Percentiles rank a stretch among this genome's conserved stretches.
These are phyloP conservation scores for Coleophoma eucalyptorum DNA, from an alignment of 2,329 filamentous ascomycete species.

Conservation along the genomic window DNA sequence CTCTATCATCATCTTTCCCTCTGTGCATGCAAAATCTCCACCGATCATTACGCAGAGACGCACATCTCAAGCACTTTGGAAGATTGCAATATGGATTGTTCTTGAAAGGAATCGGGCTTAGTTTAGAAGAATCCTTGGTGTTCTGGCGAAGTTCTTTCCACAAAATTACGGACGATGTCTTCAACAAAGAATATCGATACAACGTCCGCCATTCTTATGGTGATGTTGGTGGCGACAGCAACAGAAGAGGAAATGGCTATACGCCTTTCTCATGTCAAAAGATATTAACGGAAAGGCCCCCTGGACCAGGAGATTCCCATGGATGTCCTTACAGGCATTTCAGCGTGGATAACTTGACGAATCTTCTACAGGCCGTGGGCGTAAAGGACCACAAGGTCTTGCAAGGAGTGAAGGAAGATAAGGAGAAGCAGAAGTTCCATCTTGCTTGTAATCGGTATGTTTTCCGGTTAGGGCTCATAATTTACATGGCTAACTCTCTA, in stretches of 20 bases:
- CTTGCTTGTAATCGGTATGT: slow-evolving; percentile 86
- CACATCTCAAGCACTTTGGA: slow-evolving; percentile 89
- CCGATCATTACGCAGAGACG: slow-evolving; percentile 77
- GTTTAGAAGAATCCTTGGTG: slow-evolving; percentile 82
- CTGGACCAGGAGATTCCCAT: slow-evolving; percentile 82
- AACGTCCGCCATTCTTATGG: slow-evolving; percentile 95
- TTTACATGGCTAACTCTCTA: slow-evolving; percentile 8
- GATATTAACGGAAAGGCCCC: slow-evolving; percentile 84
- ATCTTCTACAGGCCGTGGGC: slow-evolving; percentile 73
- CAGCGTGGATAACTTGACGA: slow-evolving; percentile 77
- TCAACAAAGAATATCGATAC: slow-evolving; percentile 97
- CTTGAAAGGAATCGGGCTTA: slow-evolving; percentile 91
- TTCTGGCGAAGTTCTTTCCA: slow-evolving; percentile 91
- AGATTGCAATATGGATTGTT: slow-evolving; percentile 95
- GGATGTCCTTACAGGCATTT: slow-evolving; percentile 98
- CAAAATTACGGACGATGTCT: slow-evolving; percentile 85
- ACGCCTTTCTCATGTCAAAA: slow-evolving; percentile 93
- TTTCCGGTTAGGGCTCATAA: background rate
- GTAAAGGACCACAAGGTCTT: slow-evolving; percentile 75
- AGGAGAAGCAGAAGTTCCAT: slow-evolving; percentile 83
- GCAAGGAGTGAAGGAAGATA: slow-evolving; percentile 81
- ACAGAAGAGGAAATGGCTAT: slow-evolving; percentile 82
- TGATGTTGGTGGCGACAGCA: slow-evolving; percentile 89
- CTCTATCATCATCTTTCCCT: slow-evolving; percentile 76
- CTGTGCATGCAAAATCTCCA: slow-evolving; percentile 95